These are phyloP conservation scores for Penicillium sp. DNA, from an alignment of 2,329 filamentous ascomycete species.

Conservation along the genomic window DNA sequence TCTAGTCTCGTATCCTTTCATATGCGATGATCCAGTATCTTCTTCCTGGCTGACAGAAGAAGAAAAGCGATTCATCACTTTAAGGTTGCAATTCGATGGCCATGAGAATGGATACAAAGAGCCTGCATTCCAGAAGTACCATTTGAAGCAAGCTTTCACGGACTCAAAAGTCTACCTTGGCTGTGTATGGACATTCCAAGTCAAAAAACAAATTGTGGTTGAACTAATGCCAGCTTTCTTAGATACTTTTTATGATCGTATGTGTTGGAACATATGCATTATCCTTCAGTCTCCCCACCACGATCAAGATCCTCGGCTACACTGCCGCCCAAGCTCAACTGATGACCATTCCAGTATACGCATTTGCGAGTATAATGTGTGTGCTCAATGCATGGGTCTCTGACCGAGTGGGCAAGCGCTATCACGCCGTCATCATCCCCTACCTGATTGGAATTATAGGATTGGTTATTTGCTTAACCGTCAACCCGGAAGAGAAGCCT, in stretches of 20 bases:
- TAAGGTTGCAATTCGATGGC: neutral
- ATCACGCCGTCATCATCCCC: neutral
- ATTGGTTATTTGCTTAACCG: neutral
- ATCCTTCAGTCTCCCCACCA: neutral
- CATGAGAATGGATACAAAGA: neutral
- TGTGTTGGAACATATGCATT: neutral
- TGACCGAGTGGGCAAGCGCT: neutral
- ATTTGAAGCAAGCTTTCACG: neutral
- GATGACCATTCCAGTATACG: conserved; percentile 1
- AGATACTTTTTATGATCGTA: neutral
- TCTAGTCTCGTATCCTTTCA: neutral
- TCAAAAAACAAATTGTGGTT: too few species aligned
- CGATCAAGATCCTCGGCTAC: neutral
- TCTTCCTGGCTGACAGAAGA: neutral
- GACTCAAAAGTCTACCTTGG: neutral
- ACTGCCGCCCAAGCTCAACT: neutral
- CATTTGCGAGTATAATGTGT: conserved; percentile 2
- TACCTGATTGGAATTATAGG: neutral
- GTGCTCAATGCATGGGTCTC: neutral
- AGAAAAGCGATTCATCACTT: neutral
- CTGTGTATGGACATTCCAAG: neutral
- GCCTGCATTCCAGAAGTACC: neutral
- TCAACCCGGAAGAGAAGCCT: neutral
- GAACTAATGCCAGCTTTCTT: neutral
- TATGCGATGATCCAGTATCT: neutral